Conservation (phyloP, 192 early-diverging fungal species). For the Dissophora globulifera region DNA sequence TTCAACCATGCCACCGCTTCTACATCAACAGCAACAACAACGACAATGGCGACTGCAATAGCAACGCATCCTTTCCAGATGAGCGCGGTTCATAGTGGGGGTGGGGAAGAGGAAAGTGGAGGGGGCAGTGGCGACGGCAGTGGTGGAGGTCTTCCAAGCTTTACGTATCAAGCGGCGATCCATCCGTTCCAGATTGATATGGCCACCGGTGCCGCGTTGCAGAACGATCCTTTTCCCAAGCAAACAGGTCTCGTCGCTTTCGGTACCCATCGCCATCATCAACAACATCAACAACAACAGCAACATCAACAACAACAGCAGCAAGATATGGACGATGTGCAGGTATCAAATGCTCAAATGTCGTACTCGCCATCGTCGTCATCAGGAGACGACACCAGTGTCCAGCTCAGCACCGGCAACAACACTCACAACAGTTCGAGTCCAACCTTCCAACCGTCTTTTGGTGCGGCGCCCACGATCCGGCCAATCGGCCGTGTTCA, state of each 20-base stretch:
- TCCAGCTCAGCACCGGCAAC: no score
- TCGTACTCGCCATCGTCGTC: slow-evolving; percentile 15
- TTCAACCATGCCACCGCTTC: not conserved
- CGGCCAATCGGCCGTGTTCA: slow-evolving; percentile 18
- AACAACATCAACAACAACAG: no score
- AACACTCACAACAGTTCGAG: slow-evolving; percentile 32
- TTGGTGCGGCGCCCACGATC: not conserved
- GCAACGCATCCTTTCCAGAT: not conserved
- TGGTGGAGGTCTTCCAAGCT: not conserved
- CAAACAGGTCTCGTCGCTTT: not conserved
- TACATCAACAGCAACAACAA: not conserved
- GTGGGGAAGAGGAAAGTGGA: not conserved
- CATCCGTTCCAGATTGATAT: slow-evolving; percentile 41
- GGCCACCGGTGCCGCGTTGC: no score
- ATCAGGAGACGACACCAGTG: no score
- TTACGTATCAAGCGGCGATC: slow-evolving; percentile 18
- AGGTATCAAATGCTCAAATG: not conserved
- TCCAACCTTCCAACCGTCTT: slow-evolving; percentile 1
- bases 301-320: no score
- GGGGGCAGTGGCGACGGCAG: not conserved
- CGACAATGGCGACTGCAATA: no score
- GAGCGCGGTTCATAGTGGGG: not conserved
- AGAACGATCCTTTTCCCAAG: slow-evolving; percentile 2
- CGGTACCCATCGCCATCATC: no score
- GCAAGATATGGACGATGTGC: slow-evolving; percentile 43